phyloP scores from a whole-genome alignment of 805 yeast species.

The Scheffersomyces coipomensis region DNA sequence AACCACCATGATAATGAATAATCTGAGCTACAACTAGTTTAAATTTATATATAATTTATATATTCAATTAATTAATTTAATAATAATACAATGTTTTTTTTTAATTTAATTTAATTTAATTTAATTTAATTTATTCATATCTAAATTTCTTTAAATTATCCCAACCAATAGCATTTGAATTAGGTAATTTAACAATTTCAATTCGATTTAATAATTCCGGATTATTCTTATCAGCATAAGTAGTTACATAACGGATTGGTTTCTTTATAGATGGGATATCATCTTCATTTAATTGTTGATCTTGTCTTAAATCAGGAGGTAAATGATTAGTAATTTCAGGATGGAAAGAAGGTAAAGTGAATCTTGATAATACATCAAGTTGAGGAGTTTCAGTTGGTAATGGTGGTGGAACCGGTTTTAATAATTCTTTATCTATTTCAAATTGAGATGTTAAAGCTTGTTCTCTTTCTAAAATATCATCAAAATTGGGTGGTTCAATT shows the following conservation, averaged over 20 bases:
- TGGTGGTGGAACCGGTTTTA: slow-evolving; percentile 16
- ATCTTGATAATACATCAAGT: slow-evolving; percentile 22
- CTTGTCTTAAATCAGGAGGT: slow-evolving; percentile 30
- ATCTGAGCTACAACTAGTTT: neutral
- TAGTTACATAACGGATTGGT: slow-evolving; percentile 32
- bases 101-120: neutral
- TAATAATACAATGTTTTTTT: neutral
- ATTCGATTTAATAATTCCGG: slow-evolving; percentile 35
- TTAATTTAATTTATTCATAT: slow-evolving; percentile 6
- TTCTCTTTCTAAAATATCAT: slow-evolving; percentile 6
- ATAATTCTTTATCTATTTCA: slow-evolving; percentile 8
- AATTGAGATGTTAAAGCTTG: slow-evolving; percentile 9
- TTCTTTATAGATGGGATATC: slow-evolving; percentile 23
- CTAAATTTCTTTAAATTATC: slow-evolving; percentile 38
- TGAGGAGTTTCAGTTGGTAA: slow-evolving; percentile 16
- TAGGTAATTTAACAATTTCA: slow-evolving; percentile 42
- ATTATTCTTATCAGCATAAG: slow-evolving; percentile 27
- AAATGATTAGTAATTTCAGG: slow-evolving; percentile 29
- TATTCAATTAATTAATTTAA: neutral
- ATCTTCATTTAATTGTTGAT: slow-evolving; percentile 9
- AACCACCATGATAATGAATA: neutral
- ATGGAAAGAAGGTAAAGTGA: slow-evolving; percentile 32
- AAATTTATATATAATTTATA: neutral
- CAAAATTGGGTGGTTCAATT: neutral
- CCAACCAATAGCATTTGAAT: slow-evolving; percentile 43